A percentile compares a stretch with the other conserved stretches of the same genome.
Conservation (phyloP, 1,284 basidiomycete species). For the Apiotrichum gamsii region DNA sequence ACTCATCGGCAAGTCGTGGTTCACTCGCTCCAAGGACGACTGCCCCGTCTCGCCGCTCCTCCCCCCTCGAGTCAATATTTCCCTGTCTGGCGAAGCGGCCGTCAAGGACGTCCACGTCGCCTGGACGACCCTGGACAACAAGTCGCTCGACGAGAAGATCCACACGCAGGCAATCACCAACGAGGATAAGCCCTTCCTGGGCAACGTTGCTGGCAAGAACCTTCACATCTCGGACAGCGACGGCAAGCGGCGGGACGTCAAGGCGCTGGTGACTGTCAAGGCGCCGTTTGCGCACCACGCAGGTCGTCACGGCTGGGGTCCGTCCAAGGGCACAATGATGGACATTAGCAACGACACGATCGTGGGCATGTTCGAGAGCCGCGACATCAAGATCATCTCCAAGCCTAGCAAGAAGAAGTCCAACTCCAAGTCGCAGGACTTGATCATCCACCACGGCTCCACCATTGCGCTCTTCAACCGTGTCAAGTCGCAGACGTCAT, state of each 20-base stretch:
- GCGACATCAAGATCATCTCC: constrained; percentile 93
- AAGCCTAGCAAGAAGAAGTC: constrained; percentile 95
- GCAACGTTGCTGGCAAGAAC: constrained; percentile 41
- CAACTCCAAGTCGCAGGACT: constrained; percentile 82
- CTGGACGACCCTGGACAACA: constrained; percentile 40
- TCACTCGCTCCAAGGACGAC: constrained; percentile 50
- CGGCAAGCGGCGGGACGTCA: constrained; percentile 63
- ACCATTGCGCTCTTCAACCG: constrained; percentile 94
- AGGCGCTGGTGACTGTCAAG: constrained; percentile 80
- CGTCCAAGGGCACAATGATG: constrained; percentile 48
- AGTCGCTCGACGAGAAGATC: constrained; percentile 36
- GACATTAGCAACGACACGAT: constrained; percentile 64
- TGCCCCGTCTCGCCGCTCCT: constrained; percentile 43
- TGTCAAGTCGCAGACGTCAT: constrained; percentile 84
- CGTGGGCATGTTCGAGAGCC: constrained; percentile 78
- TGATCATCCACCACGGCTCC: constrained; percentile 91
- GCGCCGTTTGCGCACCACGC: constrained; percentile 57
- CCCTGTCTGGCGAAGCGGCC: constrained; percentile 80
- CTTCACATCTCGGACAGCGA: constrained; percentile 44
- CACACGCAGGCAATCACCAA: constrained; percentile 27
- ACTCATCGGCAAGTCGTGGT: constrained; percentile 92
- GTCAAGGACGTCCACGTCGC: constrained; percentile 53
- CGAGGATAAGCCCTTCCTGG: constrained; percentile 38
- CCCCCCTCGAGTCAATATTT: constrained; percentile 77
- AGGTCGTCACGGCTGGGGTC: constrained; percentile 24